Conservation (phyloP, 1,284 basidiomycete genomes). For the Pseudozyma sp. region DNA sequence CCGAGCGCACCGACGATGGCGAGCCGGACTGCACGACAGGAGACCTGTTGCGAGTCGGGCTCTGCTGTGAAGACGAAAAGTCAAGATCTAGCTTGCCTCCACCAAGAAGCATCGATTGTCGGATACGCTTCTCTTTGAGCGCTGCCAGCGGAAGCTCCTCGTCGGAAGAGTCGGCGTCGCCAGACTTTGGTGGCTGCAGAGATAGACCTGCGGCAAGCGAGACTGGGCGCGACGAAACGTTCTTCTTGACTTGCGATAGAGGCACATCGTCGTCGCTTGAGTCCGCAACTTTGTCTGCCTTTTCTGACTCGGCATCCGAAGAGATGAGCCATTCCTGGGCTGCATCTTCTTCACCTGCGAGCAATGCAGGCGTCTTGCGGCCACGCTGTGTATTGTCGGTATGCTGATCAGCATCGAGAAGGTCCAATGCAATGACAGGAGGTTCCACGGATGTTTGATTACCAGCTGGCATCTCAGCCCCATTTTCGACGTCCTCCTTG, state of each 20-base stretch:
- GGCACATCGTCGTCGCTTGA: constrained; percentile 58
- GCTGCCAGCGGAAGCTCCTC: constrained; percentile 59
- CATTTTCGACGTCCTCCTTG: constrained; percentile 8
- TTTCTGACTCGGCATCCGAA: constrained; percentile 36
- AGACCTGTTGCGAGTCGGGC: constrained; percentile 7
- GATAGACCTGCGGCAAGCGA: constrained; percentile 42
- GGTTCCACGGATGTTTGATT: constrained; percentile 42
- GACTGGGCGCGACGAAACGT: constrained; percentile 35
- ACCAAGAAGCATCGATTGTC: constrained; percentile 37
- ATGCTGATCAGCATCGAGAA: constrained; percentile 17
- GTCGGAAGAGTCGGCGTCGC: constrained; percentile 50
- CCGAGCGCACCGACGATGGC: constrained; percentile 15
- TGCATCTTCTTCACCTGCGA: constrained; percentile 34
- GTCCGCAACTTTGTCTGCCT: constrained; percentile 17
- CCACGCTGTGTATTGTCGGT: background rate
- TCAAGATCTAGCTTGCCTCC: constrained; percentile 53
- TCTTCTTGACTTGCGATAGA: constrained; percentile 55
- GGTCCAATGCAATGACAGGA: constrained; percentile 45
- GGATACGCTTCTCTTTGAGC: constrained; percentile 52
- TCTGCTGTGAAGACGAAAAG: constrained; percentile 24
- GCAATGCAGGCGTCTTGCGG: constrained; percentile 22
- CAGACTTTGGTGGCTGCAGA: constrained; percentile 6
- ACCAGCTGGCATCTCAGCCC: constrained; percentile 7
- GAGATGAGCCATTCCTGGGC: constrained; percentile 49
- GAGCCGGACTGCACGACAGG: constrained; percentile 8